Conservation (phyloP, 768 basidiomycete genomes). For the Phlegmacium glaucopus region DNA sequence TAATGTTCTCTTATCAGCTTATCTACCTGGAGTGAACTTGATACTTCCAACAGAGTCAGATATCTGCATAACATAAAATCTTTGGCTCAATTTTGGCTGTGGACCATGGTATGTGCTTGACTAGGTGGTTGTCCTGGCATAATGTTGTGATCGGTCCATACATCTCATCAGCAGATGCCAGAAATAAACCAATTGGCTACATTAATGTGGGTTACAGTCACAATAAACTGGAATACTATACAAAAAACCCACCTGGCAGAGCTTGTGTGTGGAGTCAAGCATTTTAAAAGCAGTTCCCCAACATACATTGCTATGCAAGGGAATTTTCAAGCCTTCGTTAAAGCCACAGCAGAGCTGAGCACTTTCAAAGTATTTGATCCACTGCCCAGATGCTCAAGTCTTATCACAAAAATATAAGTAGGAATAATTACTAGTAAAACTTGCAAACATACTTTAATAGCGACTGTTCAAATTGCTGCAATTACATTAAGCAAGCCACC, state of each 20-base stretch:
- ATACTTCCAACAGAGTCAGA: too few species aligned
- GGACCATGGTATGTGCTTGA: too few species aligned
- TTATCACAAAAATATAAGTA: not conserved
- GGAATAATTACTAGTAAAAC: not conserved
- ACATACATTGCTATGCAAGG: slow-evolving; percentile 19
- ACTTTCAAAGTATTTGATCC: slow-evolving; percentile 19
- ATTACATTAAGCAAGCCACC: slow-evolving; percentile 27
- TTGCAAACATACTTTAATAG: slow-evolving; percentile 23
- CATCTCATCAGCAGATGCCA: too few species aligned
- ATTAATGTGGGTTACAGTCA: too few species aligned
- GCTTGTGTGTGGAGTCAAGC: slow-evolving; percentile 9
- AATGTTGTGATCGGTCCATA: too few species aligned
- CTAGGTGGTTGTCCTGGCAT: too few species aligned
- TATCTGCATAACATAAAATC: too few species aligned
- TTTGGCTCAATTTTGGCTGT: too few species aligned
- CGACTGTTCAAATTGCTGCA: slow-evolving; percentile 23
- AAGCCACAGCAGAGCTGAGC: slow-evolving; percentile 15
- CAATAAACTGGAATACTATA: too few species aligned
- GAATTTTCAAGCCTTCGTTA: slow-evolving; percentile 14
- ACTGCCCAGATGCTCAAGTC: slow-evolving; percentile 22
- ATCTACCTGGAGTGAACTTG: too few species aligned
- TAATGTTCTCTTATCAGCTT: too few species aligned
- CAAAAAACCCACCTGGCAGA: slow-evolving; percentile 16
- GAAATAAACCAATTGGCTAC: too few species aligned
- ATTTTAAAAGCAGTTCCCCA: slow-evolving; percentile 21